These are phyloP conservation scores for Musa troglodytarum DNA, from an alignment of 176 grass and related monocot genomes.

Conservation along the genomic window DNA sequence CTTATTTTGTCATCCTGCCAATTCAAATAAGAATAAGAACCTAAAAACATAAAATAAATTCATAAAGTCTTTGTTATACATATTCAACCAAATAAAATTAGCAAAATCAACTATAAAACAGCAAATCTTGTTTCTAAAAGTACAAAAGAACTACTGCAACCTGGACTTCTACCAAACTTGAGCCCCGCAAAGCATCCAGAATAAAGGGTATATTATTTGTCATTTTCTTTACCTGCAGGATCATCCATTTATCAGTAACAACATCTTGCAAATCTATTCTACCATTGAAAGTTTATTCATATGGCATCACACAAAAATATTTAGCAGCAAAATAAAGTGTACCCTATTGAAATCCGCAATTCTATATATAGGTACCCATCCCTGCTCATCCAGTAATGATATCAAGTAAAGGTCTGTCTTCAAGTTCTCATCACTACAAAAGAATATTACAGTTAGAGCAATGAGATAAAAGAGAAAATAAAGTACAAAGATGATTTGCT, in stretches of 20 bases:
- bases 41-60: conserved; percentile 11
- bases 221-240: conserved; percentile 64
- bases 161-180: conserved; percentile 60
- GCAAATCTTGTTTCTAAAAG: neutral
- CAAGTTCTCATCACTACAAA: conserved; percentile 55
- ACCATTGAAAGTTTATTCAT: neutral
- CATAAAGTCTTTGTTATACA: neutral
- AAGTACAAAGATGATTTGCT: too few species aligned
- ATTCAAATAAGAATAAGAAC: conserved; percentile 6
- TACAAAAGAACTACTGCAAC: conserved; percentile 28
- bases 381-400: conserved; percentile 69
- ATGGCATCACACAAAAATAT: neutral
- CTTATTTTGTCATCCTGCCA: conserved; percentile 57
- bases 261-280: neutral
- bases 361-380: conserved; percentile 59
- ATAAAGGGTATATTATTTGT: conserved; percentile 47
- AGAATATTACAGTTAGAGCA: neutral
- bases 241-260: neutral
- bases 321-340: conserved; percentile 20
- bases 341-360: conserved; percentile 76
- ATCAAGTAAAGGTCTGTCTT: conserved; percentile 50
- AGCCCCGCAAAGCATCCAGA: conserved; percentile 48
- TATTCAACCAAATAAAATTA: neutral
- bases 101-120: neutral
- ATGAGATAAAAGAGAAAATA: too few species aligned